These are phyloP conservation scores for Blastobotrys attinorum DNA, from an alignment of 805 yeast species.

Conservation along the genomic window DNA sequence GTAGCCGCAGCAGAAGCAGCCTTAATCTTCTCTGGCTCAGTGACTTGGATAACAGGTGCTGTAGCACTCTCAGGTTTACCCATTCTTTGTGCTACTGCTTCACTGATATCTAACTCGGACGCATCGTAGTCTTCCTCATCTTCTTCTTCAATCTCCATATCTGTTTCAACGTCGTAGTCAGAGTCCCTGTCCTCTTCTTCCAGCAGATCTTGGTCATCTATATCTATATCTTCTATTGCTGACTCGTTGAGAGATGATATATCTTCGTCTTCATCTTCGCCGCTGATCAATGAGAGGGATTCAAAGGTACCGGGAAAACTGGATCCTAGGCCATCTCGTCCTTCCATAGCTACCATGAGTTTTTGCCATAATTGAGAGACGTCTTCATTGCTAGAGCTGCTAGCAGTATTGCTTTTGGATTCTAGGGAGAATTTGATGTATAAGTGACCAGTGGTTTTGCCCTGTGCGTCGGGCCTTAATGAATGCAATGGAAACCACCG, in stretches of 20 bases:
- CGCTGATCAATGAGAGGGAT: neutral
- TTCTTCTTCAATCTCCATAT: slow-evolving; percentile 1
- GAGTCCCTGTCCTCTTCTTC: neutral
- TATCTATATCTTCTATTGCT: neutral
- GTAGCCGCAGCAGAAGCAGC: too few species aligned
- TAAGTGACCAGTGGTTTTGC: slow-evolving; percentile 11
- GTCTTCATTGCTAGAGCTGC: slow-evolving; percentile 4
- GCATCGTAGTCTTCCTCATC: slow-evolving; percentile 5
- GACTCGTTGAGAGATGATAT: neutral
- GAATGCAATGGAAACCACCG: slow-evolving; percentile 5
- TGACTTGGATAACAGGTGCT: neutral
- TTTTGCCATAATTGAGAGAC: slow-evolving; percentile 10
- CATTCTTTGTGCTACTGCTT: neutral
- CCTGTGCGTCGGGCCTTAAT: neutral
- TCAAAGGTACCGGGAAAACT: neutral
- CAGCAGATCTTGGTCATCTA: neutral
- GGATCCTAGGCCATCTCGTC: neutral
- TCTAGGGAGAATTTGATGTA: slow-evolving; percentile 10
- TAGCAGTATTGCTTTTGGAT: too few species aligned
- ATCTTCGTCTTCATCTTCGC: slow-evolving; percentile 5
- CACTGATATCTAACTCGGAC: neutral
- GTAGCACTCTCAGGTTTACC: neutral
- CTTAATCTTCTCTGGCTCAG: slow-evolving; percentile 1
- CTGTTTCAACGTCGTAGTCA: slow-evolving; percentile 1
- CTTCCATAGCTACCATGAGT: neutral